These are phyloP conservation scores for Pigoraptor vietnamica DNA, from an alignment of 78 protist species.

Conservation along the genomic window DNA sequence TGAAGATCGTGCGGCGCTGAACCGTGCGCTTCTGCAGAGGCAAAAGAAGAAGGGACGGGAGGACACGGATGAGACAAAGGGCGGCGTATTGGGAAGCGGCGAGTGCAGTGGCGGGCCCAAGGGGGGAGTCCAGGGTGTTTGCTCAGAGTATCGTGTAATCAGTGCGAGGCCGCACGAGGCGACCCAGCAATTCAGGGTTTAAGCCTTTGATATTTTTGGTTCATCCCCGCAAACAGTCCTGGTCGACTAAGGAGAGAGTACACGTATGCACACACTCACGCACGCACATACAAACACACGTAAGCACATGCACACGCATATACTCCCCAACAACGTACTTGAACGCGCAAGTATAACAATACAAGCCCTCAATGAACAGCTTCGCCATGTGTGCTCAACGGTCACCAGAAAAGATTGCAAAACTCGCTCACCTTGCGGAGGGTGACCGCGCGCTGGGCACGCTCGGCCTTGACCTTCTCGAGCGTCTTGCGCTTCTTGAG, in stretches of 20 bases:
- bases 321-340: too few species aligned
- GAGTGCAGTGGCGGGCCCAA: too few species aligned
- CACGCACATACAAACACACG: too few species aligned
- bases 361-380: too few species aligned
- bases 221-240: neutral
- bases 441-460: neutral
- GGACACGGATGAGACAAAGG: neutral
- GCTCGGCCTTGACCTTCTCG: conserved; percentile 19
- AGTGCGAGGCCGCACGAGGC: neutral
- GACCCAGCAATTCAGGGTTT: neutral
- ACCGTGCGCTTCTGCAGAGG: conserved; percentile 4
- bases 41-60: too few species aligned
- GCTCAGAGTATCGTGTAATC: neutral
- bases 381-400: too few species aligned
- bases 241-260: too few species aligned
- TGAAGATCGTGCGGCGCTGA: conserved; percentile 51
- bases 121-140: too few species aligned
- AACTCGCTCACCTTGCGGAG: neutral
- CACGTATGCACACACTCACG: too few species aligned
- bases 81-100: too few species aligned
- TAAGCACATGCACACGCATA: too few species aligned
- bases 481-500: conserved; percentile 64
- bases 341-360: too few species aligned
- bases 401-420: neutral
- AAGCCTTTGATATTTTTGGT: neutral